These are phyloP conservation scores for Calonectria leucothoes DNA, from an alignment of 2,329 filamentous ascomycete species.

Conservation along the genomic window DNA sequence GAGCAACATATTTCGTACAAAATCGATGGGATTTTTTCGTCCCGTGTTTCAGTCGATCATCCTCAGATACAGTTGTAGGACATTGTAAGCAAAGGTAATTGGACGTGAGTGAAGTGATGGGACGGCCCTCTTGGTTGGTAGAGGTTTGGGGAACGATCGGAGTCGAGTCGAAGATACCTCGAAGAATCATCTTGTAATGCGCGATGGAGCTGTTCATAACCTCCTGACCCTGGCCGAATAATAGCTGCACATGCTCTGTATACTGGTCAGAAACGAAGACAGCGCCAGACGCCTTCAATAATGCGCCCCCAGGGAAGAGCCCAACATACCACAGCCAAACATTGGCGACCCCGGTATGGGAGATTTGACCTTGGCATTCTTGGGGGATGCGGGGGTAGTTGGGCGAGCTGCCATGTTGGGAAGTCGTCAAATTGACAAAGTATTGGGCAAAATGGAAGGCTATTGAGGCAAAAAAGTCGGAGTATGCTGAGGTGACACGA, in stretches of 20 bases:
- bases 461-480: neutral
- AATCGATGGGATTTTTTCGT: slow-evolving; percentile 78
- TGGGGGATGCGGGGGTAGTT: slow-evolving; percentile 64
- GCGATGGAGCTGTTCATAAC: slow-evolving; percentile 76
- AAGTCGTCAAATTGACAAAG: neutral
- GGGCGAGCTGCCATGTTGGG: slow-evolving; percentile 58
- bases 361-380: slow-evolving; percentile 70
- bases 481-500: neutral
- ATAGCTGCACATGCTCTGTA: slow-evolving; percentile 77
- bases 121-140: slow-evolving; percentile 65
- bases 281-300: neutral
- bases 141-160: slow-evolving; percentile 75
- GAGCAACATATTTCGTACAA: slow-evolving; percentile 62
- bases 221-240: slow-evolving; percentile 71
- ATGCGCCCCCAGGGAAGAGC: slow-evolving; percentile 16
- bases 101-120: slow-evolving; percentile 71
- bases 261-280: slow-evolving; percentile 41
- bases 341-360: slow-evolving; percentile 69
- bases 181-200: slow-evolving; percentile 78
- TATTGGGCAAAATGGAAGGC: neutral
- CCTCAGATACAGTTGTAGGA: slow-evolving; percentile 73
- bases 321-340: slow-evolving; percentile 71
- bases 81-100: slow-evolving; percentile 82
- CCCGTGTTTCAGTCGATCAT: slow-evolving; percentile 75
- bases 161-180: slow-evolving; percentile 76